Evolutionary conservation across 768 basidiomycete genomes (phyloP).

Genomic region (Amanita rimosa): DNA sequence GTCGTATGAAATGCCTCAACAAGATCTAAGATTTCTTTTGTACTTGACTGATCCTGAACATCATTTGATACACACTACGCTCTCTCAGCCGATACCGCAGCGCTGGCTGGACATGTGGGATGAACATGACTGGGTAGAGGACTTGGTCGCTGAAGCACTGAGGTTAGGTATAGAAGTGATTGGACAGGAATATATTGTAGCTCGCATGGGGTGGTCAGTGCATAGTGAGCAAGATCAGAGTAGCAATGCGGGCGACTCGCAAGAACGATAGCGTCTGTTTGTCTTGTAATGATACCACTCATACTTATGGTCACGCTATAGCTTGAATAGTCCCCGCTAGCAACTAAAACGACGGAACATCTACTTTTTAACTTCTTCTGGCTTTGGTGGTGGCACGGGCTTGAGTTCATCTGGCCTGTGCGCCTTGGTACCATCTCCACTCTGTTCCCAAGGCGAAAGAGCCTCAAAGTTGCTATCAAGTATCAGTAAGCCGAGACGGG

Average conservation of each 20-base stretch:
- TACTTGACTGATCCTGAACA: constrained; percentile 73
- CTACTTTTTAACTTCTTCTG: constrained; percentile 77
- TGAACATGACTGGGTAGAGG: constrained; percentile 93
- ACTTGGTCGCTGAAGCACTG: constrained; percentile 79
- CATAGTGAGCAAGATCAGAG: constrained; percentile 14
- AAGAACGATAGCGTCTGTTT: constrained; percentile 10
- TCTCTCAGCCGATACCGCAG: constrained; percentile 77
- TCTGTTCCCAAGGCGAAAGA: constrained; percentile 91
- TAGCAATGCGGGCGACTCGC: constrained; percentile 2
- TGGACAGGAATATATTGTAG: constrained; percentile 84
- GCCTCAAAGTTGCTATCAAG: constrained; percentile 80
- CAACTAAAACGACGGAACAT: background rate
- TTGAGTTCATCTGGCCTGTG: constrained; percentile 62
- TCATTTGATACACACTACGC: constrained; percentile 59
- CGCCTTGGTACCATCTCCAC: constrained; percentile 49
- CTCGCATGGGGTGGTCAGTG: constrained; percentile 64
- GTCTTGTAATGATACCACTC: constrained; percentile 5
- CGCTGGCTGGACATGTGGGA: constrained; percentile 89
- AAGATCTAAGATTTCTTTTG: constrained; percentile 60
- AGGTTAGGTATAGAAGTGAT: constrained; percentile 80
- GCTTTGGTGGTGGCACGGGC: constrained; percentile 63
- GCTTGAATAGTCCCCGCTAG: background rate
- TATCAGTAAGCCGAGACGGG: constrained; percentile 5
- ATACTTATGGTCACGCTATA: constrained; percentile 5
- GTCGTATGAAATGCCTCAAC: constrained; percentile 8